These are phyloP conservation scores for Sedum album DNA, from an alignment of 164 flowering plant species.

Conservation along the genomic window DNA sequence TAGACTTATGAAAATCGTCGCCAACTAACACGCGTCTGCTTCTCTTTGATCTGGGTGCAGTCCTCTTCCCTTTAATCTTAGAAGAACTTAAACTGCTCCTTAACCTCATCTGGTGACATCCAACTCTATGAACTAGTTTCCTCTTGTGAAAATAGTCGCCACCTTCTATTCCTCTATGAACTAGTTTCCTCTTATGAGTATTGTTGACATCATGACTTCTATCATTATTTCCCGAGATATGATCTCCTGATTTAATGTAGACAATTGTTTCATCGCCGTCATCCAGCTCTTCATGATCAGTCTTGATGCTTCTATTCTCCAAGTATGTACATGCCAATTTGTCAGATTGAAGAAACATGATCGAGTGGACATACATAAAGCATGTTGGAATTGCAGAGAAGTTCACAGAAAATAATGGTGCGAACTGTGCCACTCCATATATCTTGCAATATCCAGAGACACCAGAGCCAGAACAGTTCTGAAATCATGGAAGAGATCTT, in stretches of 20 bases:
- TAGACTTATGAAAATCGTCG: constrained; percentile 13
- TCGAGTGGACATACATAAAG: constrained; percentile 42
- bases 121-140: constrained; percentile 11
- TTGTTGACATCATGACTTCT: constrained; percentile 13
- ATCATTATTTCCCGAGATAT: not conserved
- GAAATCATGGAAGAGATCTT: constrained; percentile 13
- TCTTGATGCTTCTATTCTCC: constrained; percentile 4
- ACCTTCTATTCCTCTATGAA: no score
- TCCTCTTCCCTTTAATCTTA: constrained; percentile 38
- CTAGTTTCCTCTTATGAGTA: constrained; percentile 11
- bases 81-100: constrained; percentile 24
- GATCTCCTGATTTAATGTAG: constrained; percentile 11
- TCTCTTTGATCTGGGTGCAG: constrained; percentile 34
- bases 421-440: constrained; percentile 23
- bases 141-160: no score
- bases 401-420: constrained; percentile 51
- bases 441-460: constrained; percentile 45
- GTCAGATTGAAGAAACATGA: constrained; percentile 22
- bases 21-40: constrained; percentile 24
- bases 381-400: constrained; percentile 49
- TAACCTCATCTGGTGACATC: constrained; percentile 17
- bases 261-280: constrained; percentile 10
- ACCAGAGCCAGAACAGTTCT: constrained; percentile 24
- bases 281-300: constrained; percentile 6
- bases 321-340: constrained; percentile 14